A percentile compares a stretch with the other conserved stretches of the same genome.
These are phyloP conservation scores for Petunia hybrid DNA, from an alignment of 305 asterid species.

Conservation along the genomic window DNA sequence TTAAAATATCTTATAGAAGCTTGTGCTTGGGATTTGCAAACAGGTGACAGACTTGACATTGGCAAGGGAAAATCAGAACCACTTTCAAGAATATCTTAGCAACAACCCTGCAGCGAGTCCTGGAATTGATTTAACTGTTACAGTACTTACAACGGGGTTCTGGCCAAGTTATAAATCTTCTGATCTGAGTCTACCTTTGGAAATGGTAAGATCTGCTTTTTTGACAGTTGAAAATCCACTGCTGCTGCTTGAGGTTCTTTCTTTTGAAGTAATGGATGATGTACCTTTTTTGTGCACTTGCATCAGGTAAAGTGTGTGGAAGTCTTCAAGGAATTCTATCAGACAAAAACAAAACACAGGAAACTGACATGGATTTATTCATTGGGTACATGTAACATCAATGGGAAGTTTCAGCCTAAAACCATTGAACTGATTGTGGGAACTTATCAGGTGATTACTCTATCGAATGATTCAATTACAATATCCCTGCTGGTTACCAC, in stretches of 20 bases:
- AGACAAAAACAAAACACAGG: constrained; percentile 39
- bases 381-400: constrained; percentile 44
- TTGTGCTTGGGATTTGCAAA: constrained; percentile 6
- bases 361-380: constrained; percentile 50
- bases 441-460: constrained; percentile 41
- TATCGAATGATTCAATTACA: background rate
- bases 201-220: constrained; percentile 33
- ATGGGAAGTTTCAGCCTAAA: constrained; percentile 41
- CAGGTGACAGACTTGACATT: constrained; percentile 59
- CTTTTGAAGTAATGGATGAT: constrained; percentile 19
- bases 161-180: constrained; percentile 50
- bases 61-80: constrained; percentile 51
- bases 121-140: constrained; percentile 58
- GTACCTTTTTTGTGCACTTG: background rate
- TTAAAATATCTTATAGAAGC: background rate
- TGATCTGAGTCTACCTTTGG: constrained; percentile 40
- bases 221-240: background rate
- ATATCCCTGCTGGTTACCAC: background rate
- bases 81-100: constrained; percentile 40
- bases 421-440: constrained; percentile 43
- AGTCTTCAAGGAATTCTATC: constrained; percentile 41
- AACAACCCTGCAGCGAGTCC: constrained; percentile 39
- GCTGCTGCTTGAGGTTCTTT: background rate
- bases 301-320: constrained; percentile 44
- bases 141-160: constrained; percentile 48